Evolutionary conservation across 345 rosid species (phyloP).

Genomic region (Eucalyptus erythrocorys): DNA sequence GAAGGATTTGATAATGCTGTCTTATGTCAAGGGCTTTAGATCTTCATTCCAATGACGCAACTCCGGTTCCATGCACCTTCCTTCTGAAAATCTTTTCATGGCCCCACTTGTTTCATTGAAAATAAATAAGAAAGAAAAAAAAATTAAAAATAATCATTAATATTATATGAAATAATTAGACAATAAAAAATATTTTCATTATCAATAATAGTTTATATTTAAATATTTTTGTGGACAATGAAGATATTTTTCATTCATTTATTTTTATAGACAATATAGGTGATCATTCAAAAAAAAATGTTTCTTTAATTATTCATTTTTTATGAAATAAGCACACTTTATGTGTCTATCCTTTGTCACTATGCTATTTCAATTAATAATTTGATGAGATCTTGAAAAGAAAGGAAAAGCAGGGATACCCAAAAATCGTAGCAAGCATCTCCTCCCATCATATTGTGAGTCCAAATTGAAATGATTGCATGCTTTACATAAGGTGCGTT

Average conservation of each 20-base stretch:
- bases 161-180: neutral
- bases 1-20: neutral
- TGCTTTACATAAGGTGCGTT: too few species aligned
- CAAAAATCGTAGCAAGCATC: neutral
- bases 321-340: neutral
- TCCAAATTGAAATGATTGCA: neutral
- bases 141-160: neutral
- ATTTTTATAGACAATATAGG: rapidly evolving
- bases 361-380: neutral
- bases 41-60: neutral
- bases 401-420: neutral
- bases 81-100: too few species aligned
- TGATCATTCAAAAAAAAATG: rapidly evolving
- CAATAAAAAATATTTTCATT: neutral
- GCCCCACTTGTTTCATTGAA: neutral
- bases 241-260: neutral
- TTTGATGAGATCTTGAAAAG: neutral
- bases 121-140: too few species aligned
- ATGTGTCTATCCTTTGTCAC: neutral
- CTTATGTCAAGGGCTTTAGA: neutral
- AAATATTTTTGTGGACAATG: neutral
- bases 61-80: neutral
- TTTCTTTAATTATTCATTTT: neutral
- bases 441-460: neutral
- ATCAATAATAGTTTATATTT: neutral